These are phyloP conservation scores for Solanum corneliomulleri DNA, from an alignment of 257 asterid genomes.

Conservation along the genomic window DNA sequence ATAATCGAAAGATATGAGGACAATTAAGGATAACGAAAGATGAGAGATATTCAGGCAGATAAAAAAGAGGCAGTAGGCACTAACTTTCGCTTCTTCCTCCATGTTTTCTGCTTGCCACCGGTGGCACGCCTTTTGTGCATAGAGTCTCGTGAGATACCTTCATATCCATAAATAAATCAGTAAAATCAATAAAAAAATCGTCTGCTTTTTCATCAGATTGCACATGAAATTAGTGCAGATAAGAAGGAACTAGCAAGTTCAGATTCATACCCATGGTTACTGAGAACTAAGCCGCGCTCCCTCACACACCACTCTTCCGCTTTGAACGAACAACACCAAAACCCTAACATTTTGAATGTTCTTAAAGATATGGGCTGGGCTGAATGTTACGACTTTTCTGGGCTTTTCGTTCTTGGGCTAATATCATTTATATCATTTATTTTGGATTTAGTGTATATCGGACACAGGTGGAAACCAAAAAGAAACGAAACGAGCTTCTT, in stretches of 20 bases:
- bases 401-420: neutral
- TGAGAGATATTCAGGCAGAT: neutral
- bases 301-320: neutral
- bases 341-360: conserved; percentile 7
- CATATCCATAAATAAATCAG: neutral
- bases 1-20: neutral
- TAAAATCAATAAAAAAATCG: neutral
- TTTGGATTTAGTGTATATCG: no score
- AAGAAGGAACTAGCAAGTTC: neutral
- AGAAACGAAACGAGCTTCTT: no score
- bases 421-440: no score
- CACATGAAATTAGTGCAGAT: neutral
- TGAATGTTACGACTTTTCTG: neutral
- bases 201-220: neutral
- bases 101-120: conserved; percentile 10
- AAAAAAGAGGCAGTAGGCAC: neutral
- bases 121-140: conserved; percentile 14
- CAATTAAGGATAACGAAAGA: neutral
- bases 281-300: neutral
- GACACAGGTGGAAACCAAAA: no score
- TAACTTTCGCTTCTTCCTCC: conserved; percentile 91
- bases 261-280: neutral
- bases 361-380: neutral
- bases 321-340: neutral
- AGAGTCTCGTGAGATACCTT: conserved; percentile 77